phyloP scores from a whole-genome alignment of 2,329 filamentous ascomycete genomes.

The Corinectria fuckeliana region DNA sequence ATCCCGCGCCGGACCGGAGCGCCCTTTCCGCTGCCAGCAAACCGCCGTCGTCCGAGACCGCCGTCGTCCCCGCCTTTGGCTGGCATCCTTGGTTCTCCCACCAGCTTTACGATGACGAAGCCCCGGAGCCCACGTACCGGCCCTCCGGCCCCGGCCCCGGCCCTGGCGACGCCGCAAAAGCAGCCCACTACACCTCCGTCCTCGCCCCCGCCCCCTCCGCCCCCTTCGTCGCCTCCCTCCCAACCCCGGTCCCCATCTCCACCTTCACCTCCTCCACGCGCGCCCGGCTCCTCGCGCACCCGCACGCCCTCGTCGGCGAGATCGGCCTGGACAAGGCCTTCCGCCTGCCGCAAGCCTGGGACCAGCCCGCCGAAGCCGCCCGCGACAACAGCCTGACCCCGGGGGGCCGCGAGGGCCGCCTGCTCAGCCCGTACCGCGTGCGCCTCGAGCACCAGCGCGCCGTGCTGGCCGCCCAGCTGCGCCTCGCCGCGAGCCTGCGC shows the following conservation, averaged over 20 bases:
- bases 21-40: background rate
- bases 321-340: conserved; percentile 80
- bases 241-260: conserved; percentile 66
- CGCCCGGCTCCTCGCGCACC: conserved; percentile 60
- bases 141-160: conserved; percentile 26
- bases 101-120: conserved; percentile 71
- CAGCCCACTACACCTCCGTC: conserved; percentile 70
- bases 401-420: conserved; percentile 73
- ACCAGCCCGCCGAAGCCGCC: conserved; percentile 41
- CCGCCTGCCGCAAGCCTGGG: conserved; percentile 70
- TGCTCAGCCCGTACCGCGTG: conserved; percentile 72
- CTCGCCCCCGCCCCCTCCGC: conserved; percentile 60
- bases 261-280: conserved; percentile 63
- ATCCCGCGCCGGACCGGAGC: conserved; percentile 50
- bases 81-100: conserved; percentile 91
- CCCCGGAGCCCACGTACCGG: conserved; percentile 46
- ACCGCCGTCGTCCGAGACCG: background rate
- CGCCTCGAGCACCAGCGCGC: conserved; percentile 71
- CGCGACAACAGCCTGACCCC: conserved; percentile 59
- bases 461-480: conserved; percentile 72
- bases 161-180: conserved; percentile 46
- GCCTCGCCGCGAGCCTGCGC: conserved; percentile 70
- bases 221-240: conserved; percentile 57
- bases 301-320: conserved; percentile 75
- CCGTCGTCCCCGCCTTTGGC: conserved; percentile 74